Percentiles rank a stretch among this genome's conserved stretches.
These are phyloP conservation scores for Lachancea cidri DNA, from an alignment of 805 yeast genomes.

Conservation along the genomic window DNA sequence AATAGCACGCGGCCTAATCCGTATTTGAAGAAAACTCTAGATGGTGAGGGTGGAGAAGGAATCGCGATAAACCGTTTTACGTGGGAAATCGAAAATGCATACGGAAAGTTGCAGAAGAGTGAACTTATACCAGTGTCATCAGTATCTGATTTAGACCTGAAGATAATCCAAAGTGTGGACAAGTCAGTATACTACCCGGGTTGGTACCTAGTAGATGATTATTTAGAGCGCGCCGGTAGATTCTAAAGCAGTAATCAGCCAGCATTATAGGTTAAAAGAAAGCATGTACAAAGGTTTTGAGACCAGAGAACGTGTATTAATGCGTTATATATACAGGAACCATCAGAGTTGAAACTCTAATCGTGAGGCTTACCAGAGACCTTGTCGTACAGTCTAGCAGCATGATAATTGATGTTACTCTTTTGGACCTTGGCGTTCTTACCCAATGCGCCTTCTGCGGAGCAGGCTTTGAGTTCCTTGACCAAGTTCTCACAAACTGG, in stretches of 20 bases:
- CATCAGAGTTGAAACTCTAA: slow-evolving; percentile 6
- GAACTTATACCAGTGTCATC: slow-evolving; percentile 8
- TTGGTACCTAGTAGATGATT: slow-evolving; percentile 30
- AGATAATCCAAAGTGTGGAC: slow-evolving; percentile 6
- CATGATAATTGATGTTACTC: slow-evolving; percentile 49
- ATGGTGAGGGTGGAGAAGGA: not conserved
- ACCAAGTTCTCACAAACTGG: slow-evolving; percentile 61
- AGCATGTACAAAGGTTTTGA: not conserved
- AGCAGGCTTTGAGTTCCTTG: slow-evolving; percentile 67
- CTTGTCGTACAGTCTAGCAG: slow-evolving; percentile 45
- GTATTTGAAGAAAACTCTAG: slow-evolving; percentile 30
- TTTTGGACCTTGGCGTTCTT: slow-evolving; percentile 22
- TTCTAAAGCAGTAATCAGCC: slow-evolving; percentile 7
- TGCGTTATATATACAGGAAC: slow-evolving; percentile 1
- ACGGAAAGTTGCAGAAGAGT: slow-evolving; percentile 6
- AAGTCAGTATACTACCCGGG: slow-evolving; percentile 26
- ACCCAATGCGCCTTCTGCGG: slow-evolving; percentile 39
- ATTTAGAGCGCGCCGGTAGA: slow-evolving; percentile 32
- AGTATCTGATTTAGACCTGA: slow-evolving; percentile 11
- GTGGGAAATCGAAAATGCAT: slow-evolving; percentile 27
- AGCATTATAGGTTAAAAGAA: not conserved
- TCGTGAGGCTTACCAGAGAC: slow-evolving; percentile 45
- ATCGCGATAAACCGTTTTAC: slow-evolving; percentile 13
- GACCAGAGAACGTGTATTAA: not conserved
- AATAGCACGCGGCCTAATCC: slow-evolving; percentile 72